Conservation (phyloP, 2,329 filamentous ascomycete genomes). For the Dryadomyces quercivorus region DNA sequence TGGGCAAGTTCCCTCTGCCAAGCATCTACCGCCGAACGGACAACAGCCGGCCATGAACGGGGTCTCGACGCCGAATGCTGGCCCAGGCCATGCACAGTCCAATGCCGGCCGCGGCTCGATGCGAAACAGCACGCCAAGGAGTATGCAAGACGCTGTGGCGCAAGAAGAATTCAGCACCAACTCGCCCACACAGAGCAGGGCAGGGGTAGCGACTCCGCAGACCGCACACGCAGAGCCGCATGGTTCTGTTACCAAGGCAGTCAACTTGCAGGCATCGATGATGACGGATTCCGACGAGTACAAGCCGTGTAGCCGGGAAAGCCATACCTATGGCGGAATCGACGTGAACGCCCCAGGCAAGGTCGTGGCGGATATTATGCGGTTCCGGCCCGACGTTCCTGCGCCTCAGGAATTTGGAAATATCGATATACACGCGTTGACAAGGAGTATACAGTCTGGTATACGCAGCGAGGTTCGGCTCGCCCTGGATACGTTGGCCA, state of each 20-base stretch:
- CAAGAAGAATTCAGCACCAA: constrained; percentile 29
- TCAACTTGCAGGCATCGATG: constrained; percentile 23
- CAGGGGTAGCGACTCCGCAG: constrained; percentile 21
- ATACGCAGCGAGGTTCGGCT: constrained; percentile 82
- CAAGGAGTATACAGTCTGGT: constrained; percentile 78
- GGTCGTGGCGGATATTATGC: constrained; percentile 54
- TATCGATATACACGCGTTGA: constrained; percentile 83
- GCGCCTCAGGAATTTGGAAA: constrained; percentile 66
- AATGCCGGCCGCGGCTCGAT: constrained; percentile 29
- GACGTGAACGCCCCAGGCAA: constrained; percentile 52
- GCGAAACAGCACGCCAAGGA: constrained; percentile 39
- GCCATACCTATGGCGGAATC: constrained; percentile 58
- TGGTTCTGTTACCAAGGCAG: constrained; percentile 7
- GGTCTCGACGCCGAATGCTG: constrained; percentile 31
- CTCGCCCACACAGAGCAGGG: constrained; percentile 31
- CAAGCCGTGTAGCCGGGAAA: constrained; percentile 38
- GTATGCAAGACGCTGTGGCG: constrained; percentile 31
- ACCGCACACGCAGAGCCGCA: constrained; percentile 19
- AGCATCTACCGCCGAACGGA: constrained; percentile 32
- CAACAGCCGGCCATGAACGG: constrained; percentile 37
- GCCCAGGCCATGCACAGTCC: constrained; percentile 29
- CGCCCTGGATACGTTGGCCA: constrained; percentile 72
- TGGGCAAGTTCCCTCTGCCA: constrained; percentile 27
- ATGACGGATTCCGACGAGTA: constrained; percentile 39
- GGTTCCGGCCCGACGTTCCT: constrained; percentile 64